A percentile compares a stretch with the other conserved stretches of the same genome.
These are phyloP conservation scores for Alternaria solani DNA, from an alignment of 2,329 filamentous ascomycete genomes.

Conservation along the genomic window DNA sequence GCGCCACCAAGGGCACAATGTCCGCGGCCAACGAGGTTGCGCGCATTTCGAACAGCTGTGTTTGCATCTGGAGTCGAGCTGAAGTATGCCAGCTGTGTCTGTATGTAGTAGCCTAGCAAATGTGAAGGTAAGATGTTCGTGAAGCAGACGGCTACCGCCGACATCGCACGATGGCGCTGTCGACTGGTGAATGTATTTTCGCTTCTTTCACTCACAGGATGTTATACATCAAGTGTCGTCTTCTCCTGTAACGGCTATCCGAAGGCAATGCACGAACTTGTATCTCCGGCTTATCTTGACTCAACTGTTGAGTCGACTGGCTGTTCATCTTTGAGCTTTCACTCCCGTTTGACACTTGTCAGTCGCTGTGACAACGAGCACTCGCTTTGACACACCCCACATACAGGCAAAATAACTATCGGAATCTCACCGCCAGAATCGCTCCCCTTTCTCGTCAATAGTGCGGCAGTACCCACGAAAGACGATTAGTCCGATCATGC, in stretches of 20 bases:
- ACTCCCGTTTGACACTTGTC: background rate
- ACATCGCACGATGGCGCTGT: background rate
- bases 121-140: background rate
- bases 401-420: too few relatives aligned
- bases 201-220: background rate
- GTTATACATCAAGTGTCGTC: background rate
- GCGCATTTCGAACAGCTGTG: background rate
- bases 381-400: background rate
- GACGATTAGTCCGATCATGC: conserved; percentile 52
- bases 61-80: background rate
- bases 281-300: too few relatives aligned
- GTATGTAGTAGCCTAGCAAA: background rate
- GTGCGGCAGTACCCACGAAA: background rate
- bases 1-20: background rate
- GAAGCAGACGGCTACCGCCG: background rate
- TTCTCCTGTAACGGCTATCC: background rate
- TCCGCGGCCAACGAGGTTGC: background rate
- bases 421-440: background rate
- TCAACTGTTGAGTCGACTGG: too few relatives aligned
- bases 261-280: accelerated
- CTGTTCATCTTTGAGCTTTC: background rate
- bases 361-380: conserved; percentile 3
- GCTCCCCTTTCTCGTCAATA: background rate
- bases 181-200: background rate
- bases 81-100: background rate